These are phyloP conservation scores for Picochlorum costavermella DNA, from an alignment of 139 green algal species.

Conservation along the genomic window DNA sequence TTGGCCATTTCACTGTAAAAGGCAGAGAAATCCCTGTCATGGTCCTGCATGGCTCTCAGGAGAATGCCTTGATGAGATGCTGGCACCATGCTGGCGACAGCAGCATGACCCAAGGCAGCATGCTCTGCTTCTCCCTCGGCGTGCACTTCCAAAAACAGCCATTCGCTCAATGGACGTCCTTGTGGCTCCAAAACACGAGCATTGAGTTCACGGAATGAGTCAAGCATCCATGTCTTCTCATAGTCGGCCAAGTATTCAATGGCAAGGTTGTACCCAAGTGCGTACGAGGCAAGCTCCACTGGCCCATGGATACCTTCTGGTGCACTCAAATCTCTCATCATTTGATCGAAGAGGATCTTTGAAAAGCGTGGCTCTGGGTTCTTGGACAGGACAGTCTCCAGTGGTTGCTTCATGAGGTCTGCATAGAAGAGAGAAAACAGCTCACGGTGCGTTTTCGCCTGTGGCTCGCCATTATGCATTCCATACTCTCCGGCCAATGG, in stretches of 20 bases:
- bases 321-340: constrained; percentile 69
- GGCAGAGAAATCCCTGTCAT: constrained; percentile 81
- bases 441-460: constrained; percentile 67
- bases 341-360: constrained; percentile 56
- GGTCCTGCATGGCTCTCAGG: constrained; percentile 67
- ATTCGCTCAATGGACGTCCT: constrained; percentile 51
- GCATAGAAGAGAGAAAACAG: constrained; percentile 81
- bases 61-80: constrained; percentile 43
- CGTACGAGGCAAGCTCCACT: constrained; percentile 62
- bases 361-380: constrained; percentile 37
- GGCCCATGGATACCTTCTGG: constrained; percentile 13
- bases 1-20: constrained; percentile 84
- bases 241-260: constrained; percentile 92
- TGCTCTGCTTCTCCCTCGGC: constrained; percentile 88
- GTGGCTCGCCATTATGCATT: constrained; percentile 76
- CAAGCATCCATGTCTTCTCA: constrained; percentile 91
- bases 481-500: constrained; percentile 87
- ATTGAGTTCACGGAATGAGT: constrained; percentile 70
- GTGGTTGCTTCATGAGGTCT: constrained; percentile 50
- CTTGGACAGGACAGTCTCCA: constrained; percentile 50
- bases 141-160: constrained; percentile 84
- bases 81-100: constrained; percentile 64
- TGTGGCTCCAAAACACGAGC: constrained; percentile 33
- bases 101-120: constrained; percentile 80
- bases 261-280: constrained; percentile 88